Evolutionary conservation across 257 asterid species (phyloP).

Genomic region (Verbascum thapsus): DNA sequence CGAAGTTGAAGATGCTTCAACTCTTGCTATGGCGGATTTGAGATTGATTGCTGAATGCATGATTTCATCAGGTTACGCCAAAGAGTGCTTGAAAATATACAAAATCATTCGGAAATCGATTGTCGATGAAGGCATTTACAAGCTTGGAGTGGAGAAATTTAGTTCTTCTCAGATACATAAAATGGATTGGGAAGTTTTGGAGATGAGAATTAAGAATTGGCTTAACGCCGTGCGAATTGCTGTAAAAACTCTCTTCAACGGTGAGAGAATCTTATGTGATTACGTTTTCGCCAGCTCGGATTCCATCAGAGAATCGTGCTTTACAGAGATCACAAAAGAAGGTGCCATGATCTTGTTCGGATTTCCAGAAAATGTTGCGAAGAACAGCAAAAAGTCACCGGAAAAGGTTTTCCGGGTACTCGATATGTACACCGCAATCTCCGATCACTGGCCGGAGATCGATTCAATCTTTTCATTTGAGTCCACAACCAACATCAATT

Average conservation of each 20-base stretch:
- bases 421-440: constrained; percentile 72
- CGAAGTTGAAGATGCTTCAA: constrained; percentile 61
- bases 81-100: constrained; percentile 73
- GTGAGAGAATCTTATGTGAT: constrained; percentile 74
- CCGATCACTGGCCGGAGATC: constrained; percentile 68
- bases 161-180: constrained; percentile 50
- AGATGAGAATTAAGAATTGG: constrained; percentile 54
- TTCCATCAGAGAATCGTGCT: constrained; percentile 63
- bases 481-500: constrained; percentile 43
- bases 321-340: constrained; percentile 57
- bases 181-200: constrained; percentile 62
- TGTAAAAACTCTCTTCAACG: constrained; percentile 57
- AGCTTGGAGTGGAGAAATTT: constrained; percentile 67
- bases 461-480: constrained; percentile 64
- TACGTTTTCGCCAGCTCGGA: constrained; percentile 65
- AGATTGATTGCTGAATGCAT: constrained; percentile 74
- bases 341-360: constrained; percentile 66
- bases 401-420: constrained; percentile 68
- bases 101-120: constrained; percentile 74
- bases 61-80: constrained; percentile 72
- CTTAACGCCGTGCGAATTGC: constrained; percentile 51
- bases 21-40: constrained; percentile 62
- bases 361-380: constrained; percentile 64
- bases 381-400: constrained; percentile 51
- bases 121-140: constrained; percentile 72